These are phyloP conservation scores for Lichtheimia ramosa DNA, from an alignment of 371 early-diverging fungal genomes.

Conservation along the genomic window DNA sequence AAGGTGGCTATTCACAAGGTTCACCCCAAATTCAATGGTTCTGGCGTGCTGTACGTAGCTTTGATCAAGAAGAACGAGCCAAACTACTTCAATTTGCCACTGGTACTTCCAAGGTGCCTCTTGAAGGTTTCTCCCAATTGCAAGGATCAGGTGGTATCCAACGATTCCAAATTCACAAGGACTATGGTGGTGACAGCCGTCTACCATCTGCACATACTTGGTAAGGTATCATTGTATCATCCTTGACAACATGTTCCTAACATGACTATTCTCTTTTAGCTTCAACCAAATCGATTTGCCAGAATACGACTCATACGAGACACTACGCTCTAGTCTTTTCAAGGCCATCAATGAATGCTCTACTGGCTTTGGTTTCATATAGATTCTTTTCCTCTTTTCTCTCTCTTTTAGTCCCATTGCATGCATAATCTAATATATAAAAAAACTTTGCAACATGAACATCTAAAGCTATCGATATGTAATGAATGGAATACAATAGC, in stretches of 20 bases:
- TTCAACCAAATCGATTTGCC: conserved; percentile 99
- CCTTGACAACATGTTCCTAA: background rate
- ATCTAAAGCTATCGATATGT: too few species aligned
- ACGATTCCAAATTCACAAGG: conserved; percentile 98
- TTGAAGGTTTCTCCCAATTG: conserved; percentile 94
- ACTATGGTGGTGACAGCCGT: conserved; percentile 83
- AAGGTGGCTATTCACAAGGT: conserved; percentile 82
- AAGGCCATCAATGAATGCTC: conserved; percentile 94
- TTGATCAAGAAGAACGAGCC: conserved; percentile 96
- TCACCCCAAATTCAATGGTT: conserved; percentile 97
- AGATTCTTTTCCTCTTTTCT: conserved; percentile 20
- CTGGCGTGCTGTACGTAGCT: conserved; percentile 98
- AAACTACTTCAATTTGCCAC: conserved; percentile 98
- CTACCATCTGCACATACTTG: conserved; percentile 99
- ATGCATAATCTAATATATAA: conserved; percentile 1
- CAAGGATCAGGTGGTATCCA: conserved; percentile 95
- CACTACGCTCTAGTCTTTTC: conserved; percentile 81
- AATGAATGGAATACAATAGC: too few species aligned
- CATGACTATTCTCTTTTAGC: conserved; percentile 45
- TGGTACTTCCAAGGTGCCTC: conserved; percentile 97
- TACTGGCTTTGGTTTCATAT: conserved; percentile 94
- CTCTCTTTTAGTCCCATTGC: background rate
- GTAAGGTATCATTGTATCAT: conserved; percentile 45
- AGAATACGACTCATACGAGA: conserved; percentile 92
- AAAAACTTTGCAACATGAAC: background rate